Evolutionary conservation across 2,329 filamentous ascomycete genomes (phyloP), one percentile per base, ranked within the genome.

Genomic region (Didymosphaeria variabile): DNA sequence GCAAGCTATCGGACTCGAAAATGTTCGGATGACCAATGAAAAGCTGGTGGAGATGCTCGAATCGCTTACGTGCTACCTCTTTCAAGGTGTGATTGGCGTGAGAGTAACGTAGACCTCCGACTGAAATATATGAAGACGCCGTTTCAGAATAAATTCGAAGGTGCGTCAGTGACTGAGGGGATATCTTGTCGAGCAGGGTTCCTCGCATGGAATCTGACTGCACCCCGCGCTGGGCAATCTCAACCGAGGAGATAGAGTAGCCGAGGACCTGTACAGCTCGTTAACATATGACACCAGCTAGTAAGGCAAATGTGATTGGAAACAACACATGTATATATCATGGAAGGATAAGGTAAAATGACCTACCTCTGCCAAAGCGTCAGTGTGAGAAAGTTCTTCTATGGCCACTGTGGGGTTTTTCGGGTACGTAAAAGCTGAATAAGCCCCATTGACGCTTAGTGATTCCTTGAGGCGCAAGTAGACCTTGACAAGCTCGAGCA

Each of bases 81-180:
- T 80, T 80, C 52, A 87, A 85, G 13, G 91, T 87, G 61, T 83
- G 84, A 63, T 86, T 90, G 8, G 87, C 84, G 0, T 86, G 84
- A 3, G 81, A 83, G 21, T 85, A 83, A 53, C 88, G 85, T 45
- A 94, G 84, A 5, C 88, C 88, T 1, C 92, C 91, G 60, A 97
- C 84, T 1, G 92, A 87, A 57, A 94, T 86, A 77, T 95, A 98
- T 0, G 94, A 94, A 32, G 91, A 87, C 1, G 92, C 91, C 1
- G 94, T 98, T 80, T 97, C 95, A 1, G 92, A 90, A 26, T 98
- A 82, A 31, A 98, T 90, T 52, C 94, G 91, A 31, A 99, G 84
- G 75, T 98, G 93, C 1, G 92, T 95, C 61, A 99, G 82, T 1
- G 88, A 86, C 75, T 97, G 89, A 59, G 94, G 91, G 0, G 95